Percentiles rank a stretch among this genome's conserved stretches.
Evolutionary conservation across 1,139 yeast species (phyloP).

Genomic region (Suhomyces atakaporum): DNA sequence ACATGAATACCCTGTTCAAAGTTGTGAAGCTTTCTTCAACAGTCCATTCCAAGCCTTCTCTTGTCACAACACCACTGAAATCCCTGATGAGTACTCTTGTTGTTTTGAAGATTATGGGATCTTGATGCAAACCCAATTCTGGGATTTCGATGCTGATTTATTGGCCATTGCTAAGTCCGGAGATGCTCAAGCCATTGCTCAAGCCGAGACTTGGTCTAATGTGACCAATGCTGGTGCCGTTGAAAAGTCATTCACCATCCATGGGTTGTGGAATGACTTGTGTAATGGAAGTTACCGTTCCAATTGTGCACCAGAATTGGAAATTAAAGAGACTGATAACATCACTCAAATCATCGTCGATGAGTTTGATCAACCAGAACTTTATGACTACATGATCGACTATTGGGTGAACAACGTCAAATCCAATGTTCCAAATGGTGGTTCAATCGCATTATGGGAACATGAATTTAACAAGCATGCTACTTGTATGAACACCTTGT

Average conservation of each 20-base stretch:
- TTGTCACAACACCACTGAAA: conserved; percentile 29
- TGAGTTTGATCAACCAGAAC: conserved; percentile 29
- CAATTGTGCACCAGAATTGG: conserved; percentile 33
- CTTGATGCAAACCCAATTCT: conserved; percentile 42
- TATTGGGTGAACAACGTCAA: conserved; percentile 41
- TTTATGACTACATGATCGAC: conserved; percentile 33
- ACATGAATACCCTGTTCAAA: conserved; percentile 16
- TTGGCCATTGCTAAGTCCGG: conserved; percentile 16
- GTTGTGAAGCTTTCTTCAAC: conserved; percentile 17
- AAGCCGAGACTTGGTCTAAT: conserved; percentile 11
- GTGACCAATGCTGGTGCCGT: conserved; percentile 15
- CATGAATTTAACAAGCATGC: conserved; percentile 50
- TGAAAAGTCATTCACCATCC: conserved; percentile 37
- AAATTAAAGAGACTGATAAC: conserved; percentile 30
- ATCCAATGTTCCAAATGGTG: conserved; percentile 34
- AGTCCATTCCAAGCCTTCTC: conserved; percentile 24
- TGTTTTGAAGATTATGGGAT: conserved; percentile 40
- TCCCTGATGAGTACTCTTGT: conserved; percentile 29
- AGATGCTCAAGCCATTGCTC: conserved; percentile 16
- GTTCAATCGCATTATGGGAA: conserved; percentile 36
- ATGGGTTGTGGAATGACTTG: conserved; percentile 45
- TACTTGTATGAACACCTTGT: conserved; percentile 46
- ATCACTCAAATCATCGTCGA: conserved; percentile 32
- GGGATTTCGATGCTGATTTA: conserved; percentile 38
- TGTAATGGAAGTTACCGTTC: conserved; percentile 40